Base-by-base conservation (phyloP, 441 rosid genomes). In the Daphne laureola region DNA sequence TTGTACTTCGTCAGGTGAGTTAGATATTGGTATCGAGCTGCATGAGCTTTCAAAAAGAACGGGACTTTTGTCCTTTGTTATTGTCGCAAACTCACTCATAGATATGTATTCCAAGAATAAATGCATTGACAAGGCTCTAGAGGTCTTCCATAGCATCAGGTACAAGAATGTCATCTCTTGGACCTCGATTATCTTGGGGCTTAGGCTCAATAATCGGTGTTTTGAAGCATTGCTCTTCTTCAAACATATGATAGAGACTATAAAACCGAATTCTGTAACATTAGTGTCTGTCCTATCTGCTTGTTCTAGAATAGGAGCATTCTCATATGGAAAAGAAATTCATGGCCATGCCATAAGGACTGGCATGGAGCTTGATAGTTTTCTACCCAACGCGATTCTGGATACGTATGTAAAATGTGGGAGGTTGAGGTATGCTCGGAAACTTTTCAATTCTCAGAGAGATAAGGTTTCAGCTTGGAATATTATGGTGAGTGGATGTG, bases 71-170 rank as follows among this genome's bases (percentile, higher is more conserved):
- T 82, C 94, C 3, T 81, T 73, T 36, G 63, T 71, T 55, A 77
- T 79, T 31, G 90, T 92, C 35, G 88, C 87, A 18, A 86, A 86
- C 73, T 69, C 86, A 3, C 86, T 88, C 58, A 72, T 92, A 12
- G 89, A 89, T 65, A 88, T 92, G 98, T 89, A 88, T 71, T 84
- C 96, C 47, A 92, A 88, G 76, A 84, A 94, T 77, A 78, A 81
- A 63, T 74, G 74, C 70, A 78, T 84, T 36, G 94, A 89, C 36
- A 79, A 79, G 69, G 96, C 96, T 52, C 69, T 86, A 70, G 95
- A 80, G 63, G 75, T 92, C 57, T 92, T 88, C 64, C 77, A 81
- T 62, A 55, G 43, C 46, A 79, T 84, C 61, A 85, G 76, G 0
- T 65, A 76, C 61, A 92, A 86, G 78, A 73, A 88, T 69, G 88